Conservation (phyloP, 2,329 filamentous ascomycete genomes). For the Clonostachys rhizophaga region DNA sequence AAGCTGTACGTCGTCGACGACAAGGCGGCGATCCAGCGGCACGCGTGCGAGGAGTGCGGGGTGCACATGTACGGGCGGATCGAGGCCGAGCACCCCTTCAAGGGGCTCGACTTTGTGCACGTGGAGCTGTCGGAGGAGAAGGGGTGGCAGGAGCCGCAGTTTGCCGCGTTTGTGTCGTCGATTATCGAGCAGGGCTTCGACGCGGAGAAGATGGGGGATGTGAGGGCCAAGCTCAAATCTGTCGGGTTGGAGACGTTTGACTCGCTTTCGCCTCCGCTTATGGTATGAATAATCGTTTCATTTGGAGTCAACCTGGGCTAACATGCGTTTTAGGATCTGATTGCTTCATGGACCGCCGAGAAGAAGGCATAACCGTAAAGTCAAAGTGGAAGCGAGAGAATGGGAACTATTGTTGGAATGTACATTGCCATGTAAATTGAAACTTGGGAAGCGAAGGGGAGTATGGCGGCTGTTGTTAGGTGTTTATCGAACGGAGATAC, state of each 20-base stretch:
- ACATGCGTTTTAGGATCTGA: not conserved
- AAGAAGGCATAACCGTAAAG: too few relatives aligned
- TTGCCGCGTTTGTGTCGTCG: conserved; percentile 63
- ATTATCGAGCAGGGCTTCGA: conserved; percentile 65
- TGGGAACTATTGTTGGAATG: too few relatives aligned
- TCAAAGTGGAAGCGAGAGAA: too few relatives aligned
- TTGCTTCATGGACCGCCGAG: too few relatives aligned
- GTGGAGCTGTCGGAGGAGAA: conserved; percentile 53
- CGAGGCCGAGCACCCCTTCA: conserved; percentile 59
- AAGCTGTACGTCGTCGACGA: conserved; percentile 55
- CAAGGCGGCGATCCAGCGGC: conserved; percentile 52
- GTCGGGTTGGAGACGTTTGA: conserved; percentile 62
- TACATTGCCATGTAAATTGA: too few relatives aligned
- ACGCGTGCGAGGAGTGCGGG: conserved; percentile 57
- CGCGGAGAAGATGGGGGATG: conserved; percentile 46
- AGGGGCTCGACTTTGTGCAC: conserved; percentile 67
- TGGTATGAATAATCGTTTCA: conserved; percentile 30
- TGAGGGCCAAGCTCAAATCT: conserved; percentile 46
- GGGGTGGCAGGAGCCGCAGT: conserved; percentile 70
- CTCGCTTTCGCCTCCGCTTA: conserved; percentile 53
- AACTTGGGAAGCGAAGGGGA: too few relatives aligned
- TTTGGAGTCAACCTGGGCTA: conserved; percentile 34
- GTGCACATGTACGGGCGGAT: conserved; percentile 62
- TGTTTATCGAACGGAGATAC: too few relatives aligned
- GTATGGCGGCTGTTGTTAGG: too few relatives aligned